Evolutionary conservation across 75 land plant genomes (phyloP), one percentile per base, ranked within the genome.

Genomic region (Pseudotsuga menziesii): DNA sequence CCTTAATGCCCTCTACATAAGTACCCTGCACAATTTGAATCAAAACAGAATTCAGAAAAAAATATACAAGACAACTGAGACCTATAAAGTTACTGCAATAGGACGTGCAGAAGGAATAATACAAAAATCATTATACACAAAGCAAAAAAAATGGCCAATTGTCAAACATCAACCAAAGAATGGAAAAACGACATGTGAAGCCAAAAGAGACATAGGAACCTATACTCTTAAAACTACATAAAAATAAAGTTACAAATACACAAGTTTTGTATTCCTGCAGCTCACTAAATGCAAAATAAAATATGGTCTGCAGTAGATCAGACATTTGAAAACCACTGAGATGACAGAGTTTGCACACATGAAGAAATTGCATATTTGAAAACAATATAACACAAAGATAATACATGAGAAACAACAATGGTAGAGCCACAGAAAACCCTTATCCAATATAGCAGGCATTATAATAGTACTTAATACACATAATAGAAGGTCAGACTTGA

Each of bases 1-100:
- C 99, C 80, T 97, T 97, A 75, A 97, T 95, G 20, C 99, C 98
- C 79, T 97, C 99, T 58, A 97, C 99, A 87, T 97, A 97, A 57
- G 99, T 97, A n/a, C 99, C 99, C 93, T 94, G 64, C 76, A 76
- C 72, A 2, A 52, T 56, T 8, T 22, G 70, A 76, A 57, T 26
- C 25, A 35, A 77, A 63, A 23, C 23, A 25, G 56, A 22, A 16
- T 36, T 66, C 15, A 25, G 39, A 41, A 29, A 19, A 8, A 64
- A 41, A 66, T 77, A n/a, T 20, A 8, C 58, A 48, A 74, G 32
- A 25, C 13, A 56, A 55, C 62, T 15, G 26, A 74, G 19, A 52
- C 1, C 19, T 15, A 13, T 20, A 74, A 48, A 52, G 11, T 55
- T 25, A 41, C 2, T 73, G 16, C 2, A 48, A 7, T 14, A 73